Conservation (phyloP, 2,329 filamentous ascomycete species). For the Pseudonectria foliicola region DNA sequence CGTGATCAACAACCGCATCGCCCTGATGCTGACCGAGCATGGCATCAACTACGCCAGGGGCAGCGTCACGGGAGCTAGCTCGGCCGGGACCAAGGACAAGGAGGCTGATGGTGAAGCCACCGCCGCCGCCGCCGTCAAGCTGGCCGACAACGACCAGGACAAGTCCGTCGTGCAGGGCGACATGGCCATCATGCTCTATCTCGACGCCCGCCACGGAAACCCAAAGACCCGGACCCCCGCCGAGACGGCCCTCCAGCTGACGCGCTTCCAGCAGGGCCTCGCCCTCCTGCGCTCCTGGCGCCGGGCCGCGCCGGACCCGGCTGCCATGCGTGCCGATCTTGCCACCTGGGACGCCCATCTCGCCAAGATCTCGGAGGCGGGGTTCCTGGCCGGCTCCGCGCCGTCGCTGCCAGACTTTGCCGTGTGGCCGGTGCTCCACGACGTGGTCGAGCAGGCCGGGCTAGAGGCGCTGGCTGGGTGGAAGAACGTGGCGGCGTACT, state of each 20-base stretch:
- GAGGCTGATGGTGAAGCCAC: conserved; percentile 3
- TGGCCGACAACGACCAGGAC: conserved; percentile 46
- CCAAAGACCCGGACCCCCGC: conserved; percentile 17
- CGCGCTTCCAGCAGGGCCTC: conserved; percentile 34
- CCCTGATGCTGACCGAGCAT: conserved; percentile 42
- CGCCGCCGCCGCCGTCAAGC: conserved; percentile 31
- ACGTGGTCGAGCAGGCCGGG: conserved; percentile 31
- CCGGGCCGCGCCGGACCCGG: conserved; percentile 4
- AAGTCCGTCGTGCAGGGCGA: conserved; percentile 43
- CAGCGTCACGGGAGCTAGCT: conserved; percentile 25
- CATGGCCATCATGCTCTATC: conserved; percentile 50
- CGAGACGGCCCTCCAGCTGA: conserved; percentile 31
- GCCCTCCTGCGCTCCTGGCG: conserved; percentile 32
- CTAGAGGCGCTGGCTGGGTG: conserved; percentile 24
- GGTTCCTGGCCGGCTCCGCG: conserved; percentile 38
- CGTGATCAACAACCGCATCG: conserved; percentile 42
- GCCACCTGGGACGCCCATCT: conserved; percentile 34
- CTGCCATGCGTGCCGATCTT: conserved; percentile 27
- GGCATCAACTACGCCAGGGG: conserved; percentile 41
- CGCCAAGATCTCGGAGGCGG: conserved; percentile 16
- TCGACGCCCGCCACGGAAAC: conserved; percentile 46
- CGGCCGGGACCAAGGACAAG: neutral
- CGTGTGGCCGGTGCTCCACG: conserved; percentile 48
- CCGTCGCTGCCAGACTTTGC: conserved; percentile 47
- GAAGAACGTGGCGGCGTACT: conserved; percentile 30